Percentiles rank a stretch among this genome's conserved stretches.
Evolutionary conservation across 2,329 filamentous ascomycete species (phyloP).

Genomic region (Cadophora sp.): DNA sequence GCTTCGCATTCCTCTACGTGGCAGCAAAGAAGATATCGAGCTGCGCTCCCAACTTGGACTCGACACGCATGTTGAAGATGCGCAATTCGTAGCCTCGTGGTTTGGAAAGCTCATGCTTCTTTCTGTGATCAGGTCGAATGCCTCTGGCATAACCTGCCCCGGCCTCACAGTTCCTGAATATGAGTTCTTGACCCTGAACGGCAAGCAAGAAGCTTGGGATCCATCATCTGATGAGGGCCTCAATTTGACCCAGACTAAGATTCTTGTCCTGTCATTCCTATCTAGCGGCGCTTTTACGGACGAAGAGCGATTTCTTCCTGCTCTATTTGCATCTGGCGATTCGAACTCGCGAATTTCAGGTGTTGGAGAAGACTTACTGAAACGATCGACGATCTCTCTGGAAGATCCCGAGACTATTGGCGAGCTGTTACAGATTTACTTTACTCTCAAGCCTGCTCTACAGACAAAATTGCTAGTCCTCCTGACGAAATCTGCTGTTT

Average conservation of each 20-base stretch:
- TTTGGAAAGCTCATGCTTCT: slow-evolving; percentile 80
- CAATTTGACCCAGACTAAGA: slow-evolving; percentile 73
- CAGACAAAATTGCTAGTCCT: slow-evolving; percentile 78
- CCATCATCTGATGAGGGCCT: slow-evolving; percentile 64
- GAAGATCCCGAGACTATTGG: slow-evolving; percentile 71
- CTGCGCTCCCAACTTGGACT: slow-evolving; percentile 73
- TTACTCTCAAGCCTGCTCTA: slow-evolving; percentile 73
- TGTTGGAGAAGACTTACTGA: slow-evolving; percentile 89
- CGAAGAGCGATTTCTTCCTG: slow-evolving; percentile 81
- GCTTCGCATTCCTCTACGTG: slow-evolving; percentile 75
- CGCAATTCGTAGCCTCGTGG: slow-evolving; percentile 74
- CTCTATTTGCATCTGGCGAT: slow-evolving; percentile 83
- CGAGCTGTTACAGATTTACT: slow-evolving; percentile 76
- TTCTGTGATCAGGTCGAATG: slow-evolving; percentile 50
- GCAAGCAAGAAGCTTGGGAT: slow-evolving; percentile 74
- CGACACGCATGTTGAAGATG: slow-evolving; percentile 66
- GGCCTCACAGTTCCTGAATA: slow-evolving; percentile 72
- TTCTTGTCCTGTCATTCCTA: slow-evolving; percentile 72
- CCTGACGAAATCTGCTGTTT: slow-evolving; percentile 76
- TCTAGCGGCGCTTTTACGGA: slow-evolving; percentile 87
- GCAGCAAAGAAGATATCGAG: slow-evolving; percentile 76
- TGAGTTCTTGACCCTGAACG: slow-evolving; percentile 69
- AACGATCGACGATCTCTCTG: slow-evolving; percentile 76
- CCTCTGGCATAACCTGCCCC: slow-evolving; percentile 48
- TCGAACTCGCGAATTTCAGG: slow-evolving; percentile 80